phyloP scores from a whole-genome alignment of 2,329 filamentous ascomycete genomes.

The Calonectria ilicicola region DNA sequence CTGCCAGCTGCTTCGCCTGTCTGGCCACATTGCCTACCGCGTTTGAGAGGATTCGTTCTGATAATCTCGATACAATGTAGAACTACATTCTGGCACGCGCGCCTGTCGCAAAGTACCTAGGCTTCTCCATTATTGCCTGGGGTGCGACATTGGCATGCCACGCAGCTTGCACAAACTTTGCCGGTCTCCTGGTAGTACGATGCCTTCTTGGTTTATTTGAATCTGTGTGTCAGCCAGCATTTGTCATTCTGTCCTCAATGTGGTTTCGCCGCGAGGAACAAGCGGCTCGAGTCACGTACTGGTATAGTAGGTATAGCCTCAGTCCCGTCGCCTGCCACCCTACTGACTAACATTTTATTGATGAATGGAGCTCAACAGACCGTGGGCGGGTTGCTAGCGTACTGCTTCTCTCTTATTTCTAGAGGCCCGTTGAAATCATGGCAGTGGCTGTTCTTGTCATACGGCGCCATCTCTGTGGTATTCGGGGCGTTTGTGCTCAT shows the following conservation, averaged over 20 bases:
- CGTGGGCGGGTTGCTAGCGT: conserved; percentile 77
- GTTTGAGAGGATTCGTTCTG: too few relatives aligned
- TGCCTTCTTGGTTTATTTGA: conserved; percentile 79
- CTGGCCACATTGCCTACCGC: too few relatives aligned
- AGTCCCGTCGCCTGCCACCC: neutral
- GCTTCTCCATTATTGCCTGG: conserved; percentile 74
- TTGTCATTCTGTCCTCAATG: conserved; percentile 75
- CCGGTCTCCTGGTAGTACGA: conserved; percentile 69
- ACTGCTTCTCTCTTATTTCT: conserved; percentile 68
- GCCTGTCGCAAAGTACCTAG: conserved; percentile 75
- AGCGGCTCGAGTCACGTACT: conserved; percentile 74
- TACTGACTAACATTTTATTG: conserved; percentile 50
- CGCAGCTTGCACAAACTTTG: conserved; percentile 71
- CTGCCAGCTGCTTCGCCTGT: too few relatives aligned
- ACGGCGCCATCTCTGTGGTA: conserved; percentile 71
- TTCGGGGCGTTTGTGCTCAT: conserved; percentile 73
- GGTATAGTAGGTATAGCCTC: conserved; percentile 56
- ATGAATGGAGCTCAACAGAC: conserved; percentile 83
- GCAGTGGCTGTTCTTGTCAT: conserved; percentile 76
- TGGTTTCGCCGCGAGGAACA: conserved; percentile 81
- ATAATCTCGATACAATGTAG: conserved; percentile 49
- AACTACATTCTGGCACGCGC: conserved; percentile 70
- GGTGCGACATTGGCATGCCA: conserved; percentile 70
- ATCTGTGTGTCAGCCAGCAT: conserved; percentile 75
- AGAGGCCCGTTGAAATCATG: conserved; percentile 70